A percentile compares a stretch with the other conserved stretches of the same genome.
Evolutionary conservation across 2,329 filamentous ascomycete genomes (phyloP).

Genomic region (Aspergillus tubingensis): DNA sequence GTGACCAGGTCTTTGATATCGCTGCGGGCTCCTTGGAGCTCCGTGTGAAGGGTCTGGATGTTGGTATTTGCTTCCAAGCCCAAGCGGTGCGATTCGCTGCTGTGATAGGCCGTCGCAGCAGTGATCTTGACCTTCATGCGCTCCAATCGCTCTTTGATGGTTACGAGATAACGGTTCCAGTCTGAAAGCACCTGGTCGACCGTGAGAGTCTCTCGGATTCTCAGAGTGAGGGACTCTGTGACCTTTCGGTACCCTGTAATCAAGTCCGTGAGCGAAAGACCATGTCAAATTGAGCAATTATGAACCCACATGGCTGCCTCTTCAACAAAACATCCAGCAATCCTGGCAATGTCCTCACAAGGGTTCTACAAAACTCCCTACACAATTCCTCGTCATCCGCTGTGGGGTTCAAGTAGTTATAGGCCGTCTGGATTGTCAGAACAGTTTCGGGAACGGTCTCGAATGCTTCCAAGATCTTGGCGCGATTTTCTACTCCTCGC

Average conservation of each 20-base stretch:
- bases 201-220: neutral
- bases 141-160: neutral
- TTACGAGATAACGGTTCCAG: neutral
- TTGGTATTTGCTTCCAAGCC: neutral
- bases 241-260: neutral
- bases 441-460: neutral
- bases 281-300: rapidly evolving
- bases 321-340: neutral
- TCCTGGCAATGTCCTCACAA: neutral
- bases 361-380: neutral
- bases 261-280: too few species aligned
- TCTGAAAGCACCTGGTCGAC: neutral
- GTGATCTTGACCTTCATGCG: neutral
- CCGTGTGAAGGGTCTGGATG: neutral
- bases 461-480: neutral
- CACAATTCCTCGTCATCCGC: neutral
- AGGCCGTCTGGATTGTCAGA: neutral
- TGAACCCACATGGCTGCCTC: neutral
- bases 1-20: neutral
- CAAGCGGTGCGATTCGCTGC: neutral
- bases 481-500: neutral
- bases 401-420: neutral
- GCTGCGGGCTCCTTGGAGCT: neutral
- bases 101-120: neutral
- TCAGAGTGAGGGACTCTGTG: neutral